These are phyloP conservation scores for Pythium plurisporium DNA, from an alignment of 352 stramenopile genomes.

Conservation along the genomic window DNA sequence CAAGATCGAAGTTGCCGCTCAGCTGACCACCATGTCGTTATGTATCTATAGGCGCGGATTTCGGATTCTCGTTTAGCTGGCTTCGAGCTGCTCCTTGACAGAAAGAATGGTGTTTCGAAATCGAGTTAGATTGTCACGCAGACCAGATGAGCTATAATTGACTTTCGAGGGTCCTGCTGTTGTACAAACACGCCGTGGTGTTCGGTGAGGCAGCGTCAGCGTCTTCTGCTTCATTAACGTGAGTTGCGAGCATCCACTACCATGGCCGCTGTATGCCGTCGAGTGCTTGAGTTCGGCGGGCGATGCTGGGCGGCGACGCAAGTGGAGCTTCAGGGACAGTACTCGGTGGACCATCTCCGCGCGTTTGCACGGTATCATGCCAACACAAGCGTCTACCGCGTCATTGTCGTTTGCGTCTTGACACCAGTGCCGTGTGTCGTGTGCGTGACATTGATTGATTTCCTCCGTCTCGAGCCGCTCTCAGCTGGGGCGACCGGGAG, in stretches of 20 bases:
- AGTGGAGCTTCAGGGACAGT: constrained; percentile 21
- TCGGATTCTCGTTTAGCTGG: not conserved
- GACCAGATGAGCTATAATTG: too few relatives aligned
- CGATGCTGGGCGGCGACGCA: constrained; percentile 10
- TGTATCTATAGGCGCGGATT: not conserved
- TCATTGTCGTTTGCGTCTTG: not conserved
- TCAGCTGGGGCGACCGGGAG: not conserved
- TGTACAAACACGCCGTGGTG: too few relatives aligned
- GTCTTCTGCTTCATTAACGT: too few relatives aligned
- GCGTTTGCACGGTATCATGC: constrained; percentile 1
- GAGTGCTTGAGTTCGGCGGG: not conserved
- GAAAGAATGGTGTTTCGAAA: too few relatives aligned
- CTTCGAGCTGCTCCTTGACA: too few relatives aligned
- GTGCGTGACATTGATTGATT: constrained; percentile 4
- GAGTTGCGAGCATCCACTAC: too few relatives aligned
- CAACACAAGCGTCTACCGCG: constrained; percentile 1
- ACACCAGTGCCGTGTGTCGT: constrained; percentile 13
- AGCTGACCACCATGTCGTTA: too few relatives aligned
- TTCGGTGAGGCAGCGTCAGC: too few relatives aligned
- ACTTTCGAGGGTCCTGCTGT: too few relatives aligned
- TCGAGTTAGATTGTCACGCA: too few relatives aligned
- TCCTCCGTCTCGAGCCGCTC: constrained; percentile 5
- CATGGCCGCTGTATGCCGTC: too few relatives aligned
- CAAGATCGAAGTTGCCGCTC: too few relatives aligned
- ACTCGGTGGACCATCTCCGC: constrained; percentile 5